These are phyloP conservation scores for Chaetomiaceae sp. DNA, from an alignment of 2,329 filamentous ascomycete species.

Conservation along the genomic window DNA sequence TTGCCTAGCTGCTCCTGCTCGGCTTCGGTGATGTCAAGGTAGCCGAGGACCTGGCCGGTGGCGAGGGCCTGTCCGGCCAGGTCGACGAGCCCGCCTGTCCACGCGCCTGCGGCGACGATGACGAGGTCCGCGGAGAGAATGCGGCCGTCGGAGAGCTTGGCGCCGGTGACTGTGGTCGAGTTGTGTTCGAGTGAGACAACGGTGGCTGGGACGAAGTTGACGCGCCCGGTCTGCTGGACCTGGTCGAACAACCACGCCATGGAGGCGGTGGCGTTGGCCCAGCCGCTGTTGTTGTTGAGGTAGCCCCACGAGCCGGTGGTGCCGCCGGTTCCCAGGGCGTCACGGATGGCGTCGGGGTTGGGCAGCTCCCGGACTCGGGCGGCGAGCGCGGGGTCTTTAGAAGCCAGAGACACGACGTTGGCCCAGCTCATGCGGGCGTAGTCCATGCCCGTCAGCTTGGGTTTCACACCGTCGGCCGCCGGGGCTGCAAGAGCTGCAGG, in stretches of 20 bases:
- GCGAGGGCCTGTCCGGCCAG: constrained; percentile 70
- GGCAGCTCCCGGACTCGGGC: constrained; percentile 42
- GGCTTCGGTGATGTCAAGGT: constrained; percentile 65
- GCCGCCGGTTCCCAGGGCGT: constrained; percentile 43
- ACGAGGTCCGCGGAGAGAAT: constrained; percentile 55
- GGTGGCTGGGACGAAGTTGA: constrained; percentile 50
- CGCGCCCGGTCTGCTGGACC: constrained; percentile 50
- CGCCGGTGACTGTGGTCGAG: constrained; percentile 50
- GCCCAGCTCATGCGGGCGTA: constrained; percentile 58
- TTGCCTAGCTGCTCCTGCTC: constrained; percentile 62
- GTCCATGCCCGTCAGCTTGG: constrained; percentile 45
- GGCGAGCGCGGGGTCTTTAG: constrained; percentile 34
- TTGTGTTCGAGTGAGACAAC: constrained; percentile 41
- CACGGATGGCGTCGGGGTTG: constrained; percentile 39
- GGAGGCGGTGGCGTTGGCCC: constrained; percentile 70
- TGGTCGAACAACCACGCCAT: constrained; percentile 60
- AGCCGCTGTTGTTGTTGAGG: constrained; percentile 68
- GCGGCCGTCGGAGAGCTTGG: constrained; percentile 34
- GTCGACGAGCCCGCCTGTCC: constrained; percentile 75
- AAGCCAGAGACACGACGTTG: constrained; percentile 53
- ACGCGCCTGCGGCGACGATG: constrained; percentile 80
- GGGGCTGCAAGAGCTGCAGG: constrained; percentile 11
- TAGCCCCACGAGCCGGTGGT: constrained; percentile 63
- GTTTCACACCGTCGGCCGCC: constrained; percentile 19
- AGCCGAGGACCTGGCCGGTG: constrained; percentile 77